phyloP scores from a whole-genome alignment of 352 stramenopile genomes.

The Globisporangium rhizosaccharum region DNA sequence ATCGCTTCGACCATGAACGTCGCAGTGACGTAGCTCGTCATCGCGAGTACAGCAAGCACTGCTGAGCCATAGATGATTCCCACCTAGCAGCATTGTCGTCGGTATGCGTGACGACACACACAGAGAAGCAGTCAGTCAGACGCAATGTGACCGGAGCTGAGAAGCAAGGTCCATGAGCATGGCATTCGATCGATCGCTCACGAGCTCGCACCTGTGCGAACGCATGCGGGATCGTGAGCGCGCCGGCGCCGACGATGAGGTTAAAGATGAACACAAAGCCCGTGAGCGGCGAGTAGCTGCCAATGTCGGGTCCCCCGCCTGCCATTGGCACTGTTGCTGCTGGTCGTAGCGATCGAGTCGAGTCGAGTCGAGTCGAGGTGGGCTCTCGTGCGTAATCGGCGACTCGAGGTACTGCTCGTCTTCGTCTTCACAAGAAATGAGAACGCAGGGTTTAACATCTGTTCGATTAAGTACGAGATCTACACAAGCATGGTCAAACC shows the following conservation, averaged over 20 bases:
- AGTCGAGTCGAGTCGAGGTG: not conserved
- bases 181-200: not conserved
- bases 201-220: constrained; percentile 62
- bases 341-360: not conserved
- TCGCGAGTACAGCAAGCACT: constrained; percentile 47
- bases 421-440: too few relatives aligned
- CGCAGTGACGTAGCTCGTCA: constrained; percentile 74
- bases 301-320: constrained; percentile 35
- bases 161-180: not conserved
- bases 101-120: too few relatives aligned
- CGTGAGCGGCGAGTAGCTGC: constrained; percentile 81
- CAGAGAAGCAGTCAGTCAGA: not conserved
- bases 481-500: too few relatives aligned
- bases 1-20: constrained; percentile 87
- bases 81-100: constrained; percentile 23
- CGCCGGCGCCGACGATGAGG: constrained; percentile 82
- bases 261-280: constrained; percentile 92
- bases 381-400: too few relatives aligned
- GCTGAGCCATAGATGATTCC: constrained; percentile 73
- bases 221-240: constrained; percentile 81
- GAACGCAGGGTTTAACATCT: too few relatives aligned
- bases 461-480: constrained; percentile 3
- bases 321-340: constrained; percentile 29
- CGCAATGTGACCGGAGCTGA: not conserved
- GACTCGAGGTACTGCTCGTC: too few relatives aligned